These are phyloP conservation scores for Lactarius evosmus DNA, from an alignment of 768 basidiomycete genomes.

Conservation along the genomic window DNA sequence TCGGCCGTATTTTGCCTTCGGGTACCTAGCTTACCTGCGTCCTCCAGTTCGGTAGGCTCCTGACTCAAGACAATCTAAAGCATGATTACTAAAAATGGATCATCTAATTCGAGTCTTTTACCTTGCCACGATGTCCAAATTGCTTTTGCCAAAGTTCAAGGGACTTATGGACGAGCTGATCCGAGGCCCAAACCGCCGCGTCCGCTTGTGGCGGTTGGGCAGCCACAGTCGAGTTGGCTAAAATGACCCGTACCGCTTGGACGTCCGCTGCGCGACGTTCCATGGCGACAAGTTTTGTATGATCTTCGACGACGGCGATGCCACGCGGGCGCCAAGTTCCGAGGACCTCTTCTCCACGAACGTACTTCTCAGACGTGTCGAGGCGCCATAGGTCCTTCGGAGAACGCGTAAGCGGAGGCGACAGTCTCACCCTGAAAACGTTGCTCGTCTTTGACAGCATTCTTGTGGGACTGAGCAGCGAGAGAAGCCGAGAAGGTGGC, in stretches of 20 bases:
- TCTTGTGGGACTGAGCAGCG: slow-evolving; percentile 74
- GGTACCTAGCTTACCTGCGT: slow-evolving; percentile 35
- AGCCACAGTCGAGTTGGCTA: slow-evolving; percentile 48
- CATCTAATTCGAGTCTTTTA: slow-evolving; percentile 35
- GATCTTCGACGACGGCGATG: slow-evolving; percentile 85
- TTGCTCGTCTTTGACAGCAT: slow-evolving; percentile 74
- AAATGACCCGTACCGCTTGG: slow-evolving; percentile 78
- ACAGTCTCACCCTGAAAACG: slow-evolving; percentile 79
- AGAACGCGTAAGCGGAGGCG: slow-evolving; percentile 81
- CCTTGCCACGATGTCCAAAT: slow-evolving; percentile 74
- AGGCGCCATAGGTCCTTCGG: slow-evolving; percentile 90
- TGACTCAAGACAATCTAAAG: slow-evolving; percentile 74
- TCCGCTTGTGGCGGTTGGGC: slow-evolving; percentile 50
- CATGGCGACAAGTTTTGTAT: slow-evolving; percentile 63
- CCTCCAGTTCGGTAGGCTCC: slow-evolving; percentile 59
- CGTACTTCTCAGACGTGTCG: slow-evolving; percentile 93
- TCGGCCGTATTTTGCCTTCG: slow-evolving; percentile 38
- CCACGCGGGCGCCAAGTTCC: slow-evolving; percentile 85
- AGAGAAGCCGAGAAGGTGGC: slow-evolving; percentile 72
- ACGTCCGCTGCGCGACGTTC: slow-evolving; percentile 84
- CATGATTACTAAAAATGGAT: slow-evolving; percentile 25
- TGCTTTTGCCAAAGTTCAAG: slow-evolving; percentile 81
- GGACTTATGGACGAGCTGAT: slow-evolving; percentile 61
- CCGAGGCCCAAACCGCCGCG: slow-evolving; percentile 61
- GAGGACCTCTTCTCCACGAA: slow-evolving; percentile 85